Conservation (phyloP, 768 basidiomycete species). For the Termitomyces sp. region DNA sequence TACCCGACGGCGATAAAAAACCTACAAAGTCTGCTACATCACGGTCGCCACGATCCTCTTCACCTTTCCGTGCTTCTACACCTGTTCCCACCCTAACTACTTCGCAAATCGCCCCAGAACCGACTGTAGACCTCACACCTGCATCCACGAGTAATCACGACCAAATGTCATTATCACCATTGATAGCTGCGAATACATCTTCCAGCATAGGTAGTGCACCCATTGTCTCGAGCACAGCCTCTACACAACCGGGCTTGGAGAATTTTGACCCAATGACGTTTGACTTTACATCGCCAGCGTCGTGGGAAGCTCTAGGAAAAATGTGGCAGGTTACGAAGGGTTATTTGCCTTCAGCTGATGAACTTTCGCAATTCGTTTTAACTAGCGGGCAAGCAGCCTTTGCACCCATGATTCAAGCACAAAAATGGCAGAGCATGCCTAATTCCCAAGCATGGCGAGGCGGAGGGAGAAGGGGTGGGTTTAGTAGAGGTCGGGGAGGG, state of each 20-base stretch:
- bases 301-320: conserved; percentile 80
- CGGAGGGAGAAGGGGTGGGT: conserved; percentile 33
- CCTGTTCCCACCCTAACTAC: conserved; percentile 9
- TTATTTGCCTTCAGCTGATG: conserved; percentile 65
- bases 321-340: conserved; percentile 76
- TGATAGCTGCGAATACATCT: conserved; percentile 61
- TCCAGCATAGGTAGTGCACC: conserved; percentile 44
- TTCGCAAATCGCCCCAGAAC: conserved; percentile 23
- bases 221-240: conserved; percentile 33
- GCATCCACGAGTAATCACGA: conserved; percentile 46
- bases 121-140: conserved; percentile 42
- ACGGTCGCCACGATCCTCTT: conserved; percentile 23
- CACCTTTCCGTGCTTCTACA: conserved; percentile 18
- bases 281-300: conserved; percentile 67
- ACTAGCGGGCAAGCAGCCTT: conserved; percentile 28
- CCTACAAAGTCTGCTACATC: conserved; percentile 23
- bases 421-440: conserved; percentile 20
- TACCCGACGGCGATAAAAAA: conserved; percentile 35
- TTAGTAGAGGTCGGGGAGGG: conserved; percentile 39
- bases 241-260: conserved; percentile 51
- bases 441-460: conserved; percentile 24
- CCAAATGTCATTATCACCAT: conserved; percentile 40
- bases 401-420: conserved; percentile 22
- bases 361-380: conserved; percentile 76
- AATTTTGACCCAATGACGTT: conserved; percentile 70